Base-by-base conservation (phyloP, 306 rosid genomes). In the Aeschynomene evenia region DNA sequence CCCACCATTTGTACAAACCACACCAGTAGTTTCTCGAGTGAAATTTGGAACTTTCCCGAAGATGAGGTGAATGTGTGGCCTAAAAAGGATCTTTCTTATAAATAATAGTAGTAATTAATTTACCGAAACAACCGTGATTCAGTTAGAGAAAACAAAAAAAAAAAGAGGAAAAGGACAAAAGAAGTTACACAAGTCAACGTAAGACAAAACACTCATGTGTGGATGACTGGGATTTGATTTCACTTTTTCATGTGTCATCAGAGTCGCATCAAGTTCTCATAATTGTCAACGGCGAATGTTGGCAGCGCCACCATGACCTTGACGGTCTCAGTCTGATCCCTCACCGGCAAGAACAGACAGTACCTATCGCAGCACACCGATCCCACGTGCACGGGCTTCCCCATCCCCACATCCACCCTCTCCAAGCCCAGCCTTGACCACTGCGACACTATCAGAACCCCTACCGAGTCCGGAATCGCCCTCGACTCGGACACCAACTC, bases 381-480 rank as follows among this genome's bases (percentile, higher is more conserved):
- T 0, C 88, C 91, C 71, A 93, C 89, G 6, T 84, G 88, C n/a
- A 71, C 37, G 0, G 96, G 91, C 50, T 39, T 81, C 1, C 96
- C 98, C 67, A 81, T 28, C 0, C 51, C 51, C 6, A 90, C 61
- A 65, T 93, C 91, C 72, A 93, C 94, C 65, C 69, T 81, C 33
- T 93, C 97, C n/a, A 93, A 36, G 0, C 97, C 98, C 71, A 93
- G 40, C 85, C 97, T 86, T 68, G 98, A 93, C 98, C 98, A 93
- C 73, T 90, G 97, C 1, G 98, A 83, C 66, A 93, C 14, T 16
- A 93, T 85, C 48, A 93, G 66, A 26, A 88, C 97, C 3, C 98
- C 98, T 3, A 86, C 94, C 49, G 77, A 82, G 84, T 90, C 98
- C 0, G 96, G 96, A 83, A 78, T 4, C 80, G 88, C 84, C 9